These are phyloP conservation scores for Priceomyces fermenticarens DNA, from an alignment of 805 yeast genomes.

Conservation along the genomic window DNA sequence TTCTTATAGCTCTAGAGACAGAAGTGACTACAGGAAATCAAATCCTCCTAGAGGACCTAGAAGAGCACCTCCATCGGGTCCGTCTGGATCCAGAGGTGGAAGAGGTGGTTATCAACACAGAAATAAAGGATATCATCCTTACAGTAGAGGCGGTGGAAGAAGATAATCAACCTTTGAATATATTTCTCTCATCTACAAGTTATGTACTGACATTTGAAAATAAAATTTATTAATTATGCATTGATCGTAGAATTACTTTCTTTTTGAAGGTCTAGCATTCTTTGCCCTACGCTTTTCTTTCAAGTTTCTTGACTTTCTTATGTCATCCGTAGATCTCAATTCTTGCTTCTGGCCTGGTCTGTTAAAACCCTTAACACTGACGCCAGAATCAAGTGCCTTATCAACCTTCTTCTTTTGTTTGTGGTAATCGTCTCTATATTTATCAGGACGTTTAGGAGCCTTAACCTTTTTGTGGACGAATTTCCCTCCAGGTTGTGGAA, in stretches of 20 bases:
- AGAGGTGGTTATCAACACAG: conserved; percentile 30
- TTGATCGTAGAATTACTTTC: conserved; percentile 11
- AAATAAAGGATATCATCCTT: conserved; percentile 43
- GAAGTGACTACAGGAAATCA: conserved; percentile 24
- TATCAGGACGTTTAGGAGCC: conserved; percentile 92
- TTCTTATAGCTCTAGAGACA: conserved; percentile 11
- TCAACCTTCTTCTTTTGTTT: conserved; percentile 79
- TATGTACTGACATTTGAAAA: neutral
- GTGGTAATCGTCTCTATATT: conserved; percentile 79
- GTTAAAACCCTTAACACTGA: conserved; percentile 64
- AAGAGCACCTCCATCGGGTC: conserved; percentile 39
- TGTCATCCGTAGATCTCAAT: conserved; percentile 65
- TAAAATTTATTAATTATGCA: neutral
- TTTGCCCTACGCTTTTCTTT: conserved; percentile 76
- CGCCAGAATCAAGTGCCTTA: conserved; percentile 75
- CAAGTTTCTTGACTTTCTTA: conserved; percentile 68
- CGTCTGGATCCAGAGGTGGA: conserved; percentile 27
- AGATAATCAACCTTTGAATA: conserved; percentile 7
- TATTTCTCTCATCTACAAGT: neutral
- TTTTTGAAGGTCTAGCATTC: conserved; percentile 61
- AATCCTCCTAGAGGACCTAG: conserved; percentile 54
- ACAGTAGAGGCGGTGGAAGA: conserved; percentile 40
- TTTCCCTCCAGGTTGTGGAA: conserved; percentile 32
- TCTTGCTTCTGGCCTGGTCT: conserved; percentile 51
- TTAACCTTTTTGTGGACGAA: conserved; percentile 71